These are phyloP conservation scores for Wickerhamomyces ciferrii DNA, from an alignment of 805 yeast species.

Conservation along the genomic window DNA sequence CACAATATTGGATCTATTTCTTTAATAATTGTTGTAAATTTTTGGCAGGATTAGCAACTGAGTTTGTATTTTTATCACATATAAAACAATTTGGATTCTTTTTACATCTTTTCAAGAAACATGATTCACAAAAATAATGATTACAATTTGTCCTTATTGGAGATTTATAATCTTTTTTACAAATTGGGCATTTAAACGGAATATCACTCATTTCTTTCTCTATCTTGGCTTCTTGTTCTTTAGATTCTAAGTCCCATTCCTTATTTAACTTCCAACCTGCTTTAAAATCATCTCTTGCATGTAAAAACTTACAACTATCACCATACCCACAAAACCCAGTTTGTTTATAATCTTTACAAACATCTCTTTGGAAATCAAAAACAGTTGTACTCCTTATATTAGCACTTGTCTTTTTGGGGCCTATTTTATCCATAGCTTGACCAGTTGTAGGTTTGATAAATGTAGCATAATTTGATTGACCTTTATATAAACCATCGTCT, in stretches of 20 bases:
- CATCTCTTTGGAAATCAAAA: slow-evolving; percentile 87
- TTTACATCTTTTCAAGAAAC: slow-evolving; percentile 47
- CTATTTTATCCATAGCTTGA: slow-evolving; percentile 21
- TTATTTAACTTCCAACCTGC: slow-evolving; percentile 60
- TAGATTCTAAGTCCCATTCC: slow-evolving; percentile 56
- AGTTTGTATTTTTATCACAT: slow-evolving; percentile 58
- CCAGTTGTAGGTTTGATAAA: slow-evolving; percentile 16
- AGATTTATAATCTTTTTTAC: slow-evolving; percentile 44
- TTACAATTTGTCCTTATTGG: slow-evolving; percentile 59
- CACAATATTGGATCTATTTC: background rate
- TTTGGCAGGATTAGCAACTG: slow-evolving; percentile 50
- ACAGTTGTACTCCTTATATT: slow-evolving; percentile 62
- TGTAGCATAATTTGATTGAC: slow-evolving; percentile 20
- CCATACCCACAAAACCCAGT: slow-evolving; percentile 98
- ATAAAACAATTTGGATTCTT: slow-evolving; percentile 43
- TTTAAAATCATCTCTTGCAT: slow-evolving; percentile 79
- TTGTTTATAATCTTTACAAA: slow-evolving; percentile 85
- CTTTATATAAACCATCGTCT: slow-evolving; percentile 22
- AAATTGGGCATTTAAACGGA: slow-evolving; percentile 60
- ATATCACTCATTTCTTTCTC: slow-evolving; percentile 26
- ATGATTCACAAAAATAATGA: slow-evolving; percentile 59
- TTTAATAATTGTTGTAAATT: slow-evolving; percentile 24
- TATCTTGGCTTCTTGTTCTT: slow-evolving; percentile 17
- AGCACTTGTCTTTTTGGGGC: slow-evolving; percentile 34
- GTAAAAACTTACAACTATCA: slow-evolving; percentile 92